Evolutionary conservation across 257 asterid genomes (phyloP).

Genomic region (Plectranthus barbatus): DNA sequence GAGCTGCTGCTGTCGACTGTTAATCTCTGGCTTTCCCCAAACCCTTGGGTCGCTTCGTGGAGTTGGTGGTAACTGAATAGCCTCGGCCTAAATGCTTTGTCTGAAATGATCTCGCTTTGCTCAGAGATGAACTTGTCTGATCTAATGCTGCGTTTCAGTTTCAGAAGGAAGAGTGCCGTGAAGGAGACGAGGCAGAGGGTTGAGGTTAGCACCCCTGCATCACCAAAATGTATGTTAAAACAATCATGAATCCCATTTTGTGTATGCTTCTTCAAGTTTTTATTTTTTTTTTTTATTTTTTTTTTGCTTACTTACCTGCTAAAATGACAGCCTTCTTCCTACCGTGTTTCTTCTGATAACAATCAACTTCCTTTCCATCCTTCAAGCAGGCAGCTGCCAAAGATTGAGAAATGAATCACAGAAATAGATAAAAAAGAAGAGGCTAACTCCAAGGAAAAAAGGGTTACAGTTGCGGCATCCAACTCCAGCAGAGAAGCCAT

Average conservation of each 20-base stretch:
- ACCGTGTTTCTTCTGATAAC: constrained; percentile 29
- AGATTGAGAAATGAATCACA: background rate
- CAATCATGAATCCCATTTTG: too few species aligned
- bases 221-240: background rate
- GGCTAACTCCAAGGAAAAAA: background rate
- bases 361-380: constrained; percentile 53
- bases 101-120: constrained; percentile 21
- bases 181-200: constrained; percentile 34
- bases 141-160: constrained; percentile 31
- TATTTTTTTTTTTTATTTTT: too few species aligned
- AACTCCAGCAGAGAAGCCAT: constrained; percentile 44
- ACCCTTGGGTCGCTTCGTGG: constrained; percentile 58
- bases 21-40: constrained; percentile 29
- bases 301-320: constrained; percentile 40
- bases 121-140: constrained; percentile 26
- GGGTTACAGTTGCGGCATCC: constrained; percentile 59
- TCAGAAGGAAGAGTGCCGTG: constrained; percentile 38
- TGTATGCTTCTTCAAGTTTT: too few species aligned
- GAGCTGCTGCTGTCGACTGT: constrained; percentile 16
- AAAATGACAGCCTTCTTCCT: constrained; percentile 35
- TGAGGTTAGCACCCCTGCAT: constrained; percentile 52
- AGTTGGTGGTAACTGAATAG: constrained; percentile 51
- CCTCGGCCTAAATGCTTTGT: constrained; percentile 25
- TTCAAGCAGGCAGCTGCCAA: constrained; percentile 48
- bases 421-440: background rate